Conservation (phyloP, 768 basidiomycete genomes). For the Suillus decipiens region DNA sequence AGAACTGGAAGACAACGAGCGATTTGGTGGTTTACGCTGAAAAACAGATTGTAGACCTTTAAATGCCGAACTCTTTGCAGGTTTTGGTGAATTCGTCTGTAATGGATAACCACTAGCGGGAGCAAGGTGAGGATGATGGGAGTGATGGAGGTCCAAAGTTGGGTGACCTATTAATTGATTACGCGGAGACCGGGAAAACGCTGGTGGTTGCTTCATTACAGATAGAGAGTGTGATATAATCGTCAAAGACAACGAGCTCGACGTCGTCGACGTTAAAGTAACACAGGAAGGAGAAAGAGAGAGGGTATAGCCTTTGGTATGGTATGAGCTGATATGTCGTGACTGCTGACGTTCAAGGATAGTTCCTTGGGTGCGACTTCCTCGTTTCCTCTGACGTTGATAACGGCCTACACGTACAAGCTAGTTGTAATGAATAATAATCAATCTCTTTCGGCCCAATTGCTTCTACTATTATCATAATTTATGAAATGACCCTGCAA, state of each 20-base stretch:
- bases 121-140: constrained; percentile 42
- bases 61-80: constrained; percentile 34
- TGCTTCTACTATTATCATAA: too few species aligned
- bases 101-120: constrained; percentile 43
- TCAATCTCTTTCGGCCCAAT: not conserved
- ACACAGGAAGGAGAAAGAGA: constrained; percentile 12
- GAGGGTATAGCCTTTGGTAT: not conserved
- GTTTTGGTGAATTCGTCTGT: constrained; percentile 33
- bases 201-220: constrained; percentile 35
- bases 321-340: not conserved
- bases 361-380: not conserved
- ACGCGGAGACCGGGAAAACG: constrained; percentile 40
- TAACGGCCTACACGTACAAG: not conserved
- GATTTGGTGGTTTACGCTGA: constrained; percentile 40
- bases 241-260: constrained; percentile 15
- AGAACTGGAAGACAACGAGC: constrained; percentile 50
- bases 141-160: constrained; percentile 36
- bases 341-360: not conserved
- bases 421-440: not conserved
- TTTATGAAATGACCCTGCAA: not conserved
- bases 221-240: constrained; percentile 1
- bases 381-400: constrained; percentile 3
- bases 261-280: constrained; percentile 9
- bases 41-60: constrained; percentile 56
- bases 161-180: constrained; percentile 34